phyloP scores from a whole-genome alignment of 1,139 yeast genomes.

The Spencermartinsiella ligniputridi region DNA sequence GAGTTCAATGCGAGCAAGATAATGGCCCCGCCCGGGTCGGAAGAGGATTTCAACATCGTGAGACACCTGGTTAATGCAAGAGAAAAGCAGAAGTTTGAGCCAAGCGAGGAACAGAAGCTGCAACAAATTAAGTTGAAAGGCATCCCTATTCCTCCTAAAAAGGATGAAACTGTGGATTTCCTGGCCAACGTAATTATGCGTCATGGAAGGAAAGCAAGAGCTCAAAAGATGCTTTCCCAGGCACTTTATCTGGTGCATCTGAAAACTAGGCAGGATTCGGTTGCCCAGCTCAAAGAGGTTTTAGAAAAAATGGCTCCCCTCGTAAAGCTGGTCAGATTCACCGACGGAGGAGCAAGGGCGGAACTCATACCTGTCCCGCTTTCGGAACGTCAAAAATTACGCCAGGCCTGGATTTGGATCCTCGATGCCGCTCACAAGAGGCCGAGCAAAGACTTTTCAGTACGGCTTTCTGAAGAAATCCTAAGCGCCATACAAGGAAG shows the following conservation, averaged over 20 bases:
- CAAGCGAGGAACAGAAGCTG: conserved; percentile 55
- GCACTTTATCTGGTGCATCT: conserved; percentile 79
- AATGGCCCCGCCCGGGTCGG: conserved; percentile 30
- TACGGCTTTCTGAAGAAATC: conserved; percentile 87
- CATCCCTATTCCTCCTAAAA: conserved; percentile 55
- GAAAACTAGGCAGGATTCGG: conserved; percentile 70
- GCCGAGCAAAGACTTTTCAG: conserved; percentile 75
- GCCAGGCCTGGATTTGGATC: conserved; percentile 88
- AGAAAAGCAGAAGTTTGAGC: conserved; percentile 31
- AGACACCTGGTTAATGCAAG: conserved; percentile 15
- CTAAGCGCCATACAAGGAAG: conserved; percentile 72
- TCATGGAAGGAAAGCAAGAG: conserved; percentile 81
- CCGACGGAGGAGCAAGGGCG: conserved; percentile 83
- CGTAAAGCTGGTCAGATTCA: conserved; percentile 69
- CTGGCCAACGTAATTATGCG: conserved; percentile 88
- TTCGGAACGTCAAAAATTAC: conserved; percentile 72
- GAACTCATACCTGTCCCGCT: conserved; percentile 78
- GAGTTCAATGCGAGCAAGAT: conserved; percentile 30
- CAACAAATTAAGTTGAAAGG: conserved; percentile 49
- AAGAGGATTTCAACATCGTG: conserved; percentile 23
- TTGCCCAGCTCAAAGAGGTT: conserved; percentile 64
- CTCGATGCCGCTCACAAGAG: conserved; percentile 78
- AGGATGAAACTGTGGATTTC: conserved; percentile 69
- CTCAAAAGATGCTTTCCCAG: conserved; percentile 67
- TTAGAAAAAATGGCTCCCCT: conserved; percentile 84